phyloP scores from a whole-genome alignment of 768 basidiomycete species.

The Mycena galopus region DNA sequence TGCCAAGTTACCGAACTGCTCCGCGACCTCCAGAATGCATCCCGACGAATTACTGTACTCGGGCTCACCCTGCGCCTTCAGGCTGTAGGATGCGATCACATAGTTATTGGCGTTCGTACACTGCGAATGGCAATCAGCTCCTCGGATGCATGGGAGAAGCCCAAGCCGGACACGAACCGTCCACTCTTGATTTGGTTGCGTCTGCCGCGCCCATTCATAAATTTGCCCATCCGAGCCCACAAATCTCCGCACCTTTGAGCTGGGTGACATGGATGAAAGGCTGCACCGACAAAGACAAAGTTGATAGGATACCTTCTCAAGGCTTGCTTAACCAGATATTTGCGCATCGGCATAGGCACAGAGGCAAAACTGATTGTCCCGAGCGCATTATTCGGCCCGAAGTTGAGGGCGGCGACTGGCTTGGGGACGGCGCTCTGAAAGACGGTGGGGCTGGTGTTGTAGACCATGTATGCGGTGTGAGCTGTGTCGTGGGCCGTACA shows the following conservation, averaged over 20 bases:
- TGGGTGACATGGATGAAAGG: slow-evolving; percentile 35
- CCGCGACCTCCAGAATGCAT: slow-evolving; percentile 73
- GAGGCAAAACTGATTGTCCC: slow-evolving; percentile 64
- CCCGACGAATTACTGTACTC: slow-evolving; percentile 68
- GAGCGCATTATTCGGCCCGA: slow-evolving; percentile 62
- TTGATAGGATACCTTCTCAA: slow-evolving; percentile 56
- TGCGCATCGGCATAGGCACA: slow-evolving; percentile 59
- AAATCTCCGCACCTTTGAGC: slow-evolving; percentile 65
- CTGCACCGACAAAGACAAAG: background rate
- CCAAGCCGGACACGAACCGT: slow-evolving; percentile 65
- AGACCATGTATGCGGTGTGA: slow-evolving; percentile 66
- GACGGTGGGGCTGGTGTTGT: slow-evolving; percentile 52
- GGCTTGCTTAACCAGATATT: slow-evolving; percentile 61
- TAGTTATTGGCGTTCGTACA: slow-evolving; percentile 66
- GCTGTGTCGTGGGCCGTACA: slow-evolving; percentile 59
- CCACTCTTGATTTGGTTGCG: slow-evolving; percentile 70
- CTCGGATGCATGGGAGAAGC: background rate
- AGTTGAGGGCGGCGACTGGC: slow-evolving; percentile 64
- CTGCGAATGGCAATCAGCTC: slow-evolving; percentile 47
- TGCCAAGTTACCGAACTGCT: slow-evolving; percentile 67
- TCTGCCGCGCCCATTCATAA: slow-evolving; percentile 71
- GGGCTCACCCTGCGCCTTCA: slow-evolving; percentile 68
- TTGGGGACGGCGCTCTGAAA: slow-evolving; percentile 40
- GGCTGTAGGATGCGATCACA: slow-evolving; percentile 71
- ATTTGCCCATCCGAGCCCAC: slow-evolving; percentile 69